Evolutionary conservation across 257 asterid genomes (phyloP), one percentile per base, ranked within the genome.

Genomic region (Hygrophila difformis): DNA sequence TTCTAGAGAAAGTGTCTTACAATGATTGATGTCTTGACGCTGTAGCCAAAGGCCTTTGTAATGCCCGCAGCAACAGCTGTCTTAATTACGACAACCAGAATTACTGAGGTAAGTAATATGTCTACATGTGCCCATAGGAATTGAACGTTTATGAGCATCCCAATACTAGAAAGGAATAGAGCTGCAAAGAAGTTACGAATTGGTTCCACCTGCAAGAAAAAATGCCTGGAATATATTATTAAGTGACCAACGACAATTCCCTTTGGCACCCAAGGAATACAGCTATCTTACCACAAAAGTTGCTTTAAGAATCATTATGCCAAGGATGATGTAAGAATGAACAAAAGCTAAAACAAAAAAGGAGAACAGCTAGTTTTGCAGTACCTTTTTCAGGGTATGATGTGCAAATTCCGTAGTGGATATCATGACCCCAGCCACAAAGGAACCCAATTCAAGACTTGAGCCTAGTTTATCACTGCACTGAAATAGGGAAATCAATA

Each of bases 71-170:
- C 67, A 49, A 88, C 91, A 53, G 88, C 51, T 46, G 94, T 88
- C 81, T 88, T 88, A 18, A 84, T 81, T 33, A 75, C 87, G 33
- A 88, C 63, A 47, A 88, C 95, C 44, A 84, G 73, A 66, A 88
- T 74, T 68, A 88, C 97, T 17, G 97, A 84, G 22, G 92, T 93
- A 47, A 88, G 82, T 80, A 88, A 71, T 64, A 88, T 84, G 69
- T 88, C 97, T 71, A 81, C 95, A 64, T 88, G 97, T 47, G 74
- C 67, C 97, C 97, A 88, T 22, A 88, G 94, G 79, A 88, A 88
- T 23, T 88, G 94, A 53, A 88, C 87, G 20, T 84, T 73, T 81
- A 84, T 84, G 57, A 88, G 87, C 97, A 88, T 84, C 49, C 97
- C 97, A 18, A 88, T 88, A 49, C 97, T 84, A 55, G 97, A 80